phyloP scores from a whole-genome alignment of 495 filamentous ascomycete species.

The Pyrenopolyporus hunteri region DNA sequence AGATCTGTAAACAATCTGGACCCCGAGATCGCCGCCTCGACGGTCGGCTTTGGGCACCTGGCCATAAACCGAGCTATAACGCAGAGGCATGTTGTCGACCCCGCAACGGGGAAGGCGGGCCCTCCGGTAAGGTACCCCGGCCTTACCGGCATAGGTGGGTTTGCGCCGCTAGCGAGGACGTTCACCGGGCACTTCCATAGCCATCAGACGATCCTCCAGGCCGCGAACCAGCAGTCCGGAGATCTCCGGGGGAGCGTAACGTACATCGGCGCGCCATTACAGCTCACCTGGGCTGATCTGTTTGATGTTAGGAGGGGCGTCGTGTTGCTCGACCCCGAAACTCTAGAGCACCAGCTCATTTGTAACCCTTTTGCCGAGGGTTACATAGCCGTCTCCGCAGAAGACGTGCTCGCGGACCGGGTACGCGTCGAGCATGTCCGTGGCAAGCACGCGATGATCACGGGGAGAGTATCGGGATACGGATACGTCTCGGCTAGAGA shows the following conservation, averaged over 20 bases:
- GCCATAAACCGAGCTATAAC: constrained; percentile 44
- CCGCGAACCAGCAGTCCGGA: neutral
- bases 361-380: constrained; percentile 38
- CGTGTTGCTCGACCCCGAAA: constrained; percentile 41
- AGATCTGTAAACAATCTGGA: constrained; percentile 30
- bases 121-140: constrained; percentile 35
- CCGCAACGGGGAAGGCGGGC: constrained; percentile 9
- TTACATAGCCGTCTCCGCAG: constrained; percentile 28
- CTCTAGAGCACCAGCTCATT: constrained; percentile 36
- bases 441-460: constrained; percentile 42
- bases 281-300: constrained; percentile 43
- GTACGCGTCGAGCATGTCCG: constrained; percentile 19
- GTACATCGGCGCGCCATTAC: constrained; percentile 42
- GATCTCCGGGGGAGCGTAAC: constrained; percentile 35
- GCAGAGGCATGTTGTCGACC: constrained; percentile 34
- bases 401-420: constrained; percentile 27
- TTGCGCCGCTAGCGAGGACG: constrained; percentile 40
- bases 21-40: constrained; percentile 28
- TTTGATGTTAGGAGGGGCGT: constrained; percentile 38
- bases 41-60: constrained; percentile 43
- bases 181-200: constrained; percentile 47
- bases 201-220: constrained; percentile 41
- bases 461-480: constrained; percentile 31
- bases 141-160: constrained; percentile 39
- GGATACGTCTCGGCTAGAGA: constrained; percentile 41